Conservation (phyloP, 1,284 basidiomycete genomes). For the Tilletia caries region DNA sequence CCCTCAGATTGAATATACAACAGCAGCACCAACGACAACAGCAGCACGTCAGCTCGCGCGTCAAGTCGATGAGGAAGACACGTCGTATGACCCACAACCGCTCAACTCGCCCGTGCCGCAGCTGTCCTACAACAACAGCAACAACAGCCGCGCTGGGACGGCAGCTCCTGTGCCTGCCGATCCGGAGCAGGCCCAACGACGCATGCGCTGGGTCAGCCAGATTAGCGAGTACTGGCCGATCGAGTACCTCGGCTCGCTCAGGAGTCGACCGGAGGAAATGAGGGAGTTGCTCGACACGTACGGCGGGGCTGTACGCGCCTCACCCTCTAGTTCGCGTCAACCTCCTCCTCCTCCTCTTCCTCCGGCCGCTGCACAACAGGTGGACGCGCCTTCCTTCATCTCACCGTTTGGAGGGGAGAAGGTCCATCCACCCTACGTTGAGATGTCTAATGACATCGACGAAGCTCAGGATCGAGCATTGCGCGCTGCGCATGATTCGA, state of each 20-base stretch:
- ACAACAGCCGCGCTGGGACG: not conserved
- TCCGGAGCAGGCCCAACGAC: conserved; percentile 15
- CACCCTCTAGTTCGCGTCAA: not conserved
- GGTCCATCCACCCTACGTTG: not conserved
- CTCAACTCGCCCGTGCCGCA: conserved; percentile 78
- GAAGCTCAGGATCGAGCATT: conserved; percentile 9
- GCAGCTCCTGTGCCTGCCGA: not conserved
- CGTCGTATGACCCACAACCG: conserved; percentile 39
- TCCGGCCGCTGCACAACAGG: too few species aligned
- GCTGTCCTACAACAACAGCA: conserved; percentile 57
- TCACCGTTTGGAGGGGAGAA: not conserved
- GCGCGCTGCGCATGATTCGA: conserved; percentile 6
- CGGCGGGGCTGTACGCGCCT: conserved; percentile 13
- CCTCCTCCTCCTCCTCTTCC: not conserved
- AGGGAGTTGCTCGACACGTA: conserved; percentile 52
- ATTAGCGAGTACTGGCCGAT: conserved; percentile 77
- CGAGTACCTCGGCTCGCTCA: conserved; percentile 68
- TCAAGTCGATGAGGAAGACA: conserved; percentile 40
- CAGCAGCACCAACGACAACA: not conserved
- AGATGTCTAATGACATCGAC: not conserved
- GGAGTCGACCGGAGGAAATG: conserved; percentile 65
- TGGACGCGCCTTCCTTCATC: not conserved
- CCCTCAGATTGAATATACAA: not conserved
- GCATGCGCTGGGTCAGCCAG: conserved; percentile 56
- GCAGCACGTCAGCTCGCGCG: not conserved